These are phyloP conservation scores for Populus euphratica DNA, from an alignment of 345 rosid species.

Conservation along the genomic window DNA sequence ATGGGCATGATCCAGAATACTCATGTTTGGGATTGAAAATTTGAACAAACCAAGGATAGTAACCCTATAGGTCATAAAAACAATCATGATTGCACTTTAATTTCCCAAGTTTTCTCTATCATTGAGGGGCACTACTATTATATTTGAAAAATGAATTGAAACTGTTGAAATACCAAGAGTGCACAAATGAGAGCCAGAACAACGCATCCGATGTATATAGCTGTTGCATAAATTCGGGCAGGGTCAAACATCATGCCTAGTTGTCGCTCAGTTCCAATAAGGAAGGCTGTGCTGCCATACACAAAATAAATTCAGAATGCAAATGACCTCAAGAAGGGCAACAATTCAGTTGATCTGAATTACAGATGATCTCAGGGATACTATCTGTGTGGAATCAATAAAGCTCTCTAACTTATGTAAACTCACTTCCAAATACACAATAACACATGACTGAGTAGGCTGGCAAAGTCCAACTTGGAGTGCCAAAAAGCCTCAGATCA, in stretches of 20 bases:
- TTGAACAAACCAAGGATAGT: neutral
- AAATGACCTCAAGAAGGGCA: constrained; percentile 9
- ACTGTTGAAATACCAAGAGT: constrained; percentile 57
- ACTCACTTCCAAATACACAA: neutral
- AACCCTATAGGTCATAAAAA: neutral
- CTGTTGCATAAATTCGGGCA: constrained; percentile 65
- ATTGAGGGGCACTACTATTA: neutral
- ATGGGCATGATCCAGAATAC: neutral
- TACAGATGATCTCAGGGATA: neutral
- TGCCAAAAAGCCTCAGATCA: neutral
- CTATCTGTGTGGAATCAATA: neutral
- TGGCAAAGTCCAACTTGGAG: neutral
- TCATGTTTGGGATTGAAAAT: neutral
- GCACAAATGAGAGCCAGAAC: constrained; percentile 76
- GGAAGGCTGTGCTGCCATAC: constrained; percentile 94
- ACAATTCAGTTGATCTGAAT: neutral
- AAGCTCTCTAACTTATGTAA: neutral
- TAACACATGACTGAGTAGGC: neutral
- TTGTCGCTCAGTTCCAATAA: constrained; percentile 73
- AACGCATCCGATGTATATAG: constrained; percentile 69
- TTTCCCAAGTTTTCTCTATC: neutral
- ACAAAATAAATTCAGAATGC: constrained; percentile 25
- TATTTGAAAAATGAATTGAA: neutral
- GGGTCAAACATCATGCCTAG: constrained; percentile 87
- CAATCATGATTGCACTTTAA: neutral